Base-by-base conservation (phyloP, 495 filamentous ascomycete species). In the Xylaria cubensis region DNA sequence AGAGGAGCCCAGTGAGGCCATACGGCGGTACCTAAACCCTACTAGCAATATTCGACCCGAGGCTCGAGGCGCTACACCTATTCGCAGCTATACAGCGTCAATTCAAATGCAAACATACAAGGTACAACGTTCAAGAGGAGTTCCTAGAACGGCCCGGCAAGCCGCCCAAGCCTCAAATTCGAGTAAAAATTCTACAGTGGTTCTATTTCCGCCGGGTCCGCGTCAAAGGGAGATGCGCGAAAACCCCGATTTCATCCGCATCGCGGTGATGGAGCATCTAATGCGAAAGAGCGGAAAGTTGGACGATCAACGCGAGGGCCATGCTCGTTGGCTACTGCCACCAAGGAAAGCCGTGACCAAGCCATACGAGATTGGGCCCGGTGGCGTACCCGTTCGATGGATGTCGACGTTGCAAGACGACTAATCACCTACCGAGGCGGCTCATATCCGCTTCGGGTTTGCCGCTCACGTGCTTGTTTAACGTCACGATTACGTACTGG, bases 211-310 rank as follows among this genome's bases (percentile, higher is more conserved):
- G 50, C 83, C 82, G 6, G 84, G 84, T 0, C 82, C 92, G 13
- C 91, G 94, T 17, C 95, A 95, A 78, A 90, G 96, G 17, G 96
- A 98, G 79, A 89, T 93, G 74, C 89, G 96, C 48, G 96, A 99
- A 79, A 99, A 99, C 78, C 89, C 92, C 32, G 92, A 98, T 74
- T 99, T 98, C 82, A 90, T 99, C 64, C 90, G 96, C 39, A 91
- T 98, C 76, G 93, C 97, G 36, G 95, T 98, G 67, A 86, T 98
- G 76, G 96, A 99, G 82, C 97, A 97, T 92, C 93, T 95, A 71
- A 99, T 99, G 96, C 91, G 95, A 41, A 91, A 93, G 75, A 88
- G 86, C 56, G 96, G 96, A 56, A 98, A 99, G 82, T 83, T 99
- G 69, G 93, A 94, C 74, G 92, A 95, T 59, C 90, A 91, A 59